These are phyloP conservation scores for Debaryomycetaceae sp. DNA, from an alignment of 1,139 yeast species.

Conservation along the genomic window DNA sequence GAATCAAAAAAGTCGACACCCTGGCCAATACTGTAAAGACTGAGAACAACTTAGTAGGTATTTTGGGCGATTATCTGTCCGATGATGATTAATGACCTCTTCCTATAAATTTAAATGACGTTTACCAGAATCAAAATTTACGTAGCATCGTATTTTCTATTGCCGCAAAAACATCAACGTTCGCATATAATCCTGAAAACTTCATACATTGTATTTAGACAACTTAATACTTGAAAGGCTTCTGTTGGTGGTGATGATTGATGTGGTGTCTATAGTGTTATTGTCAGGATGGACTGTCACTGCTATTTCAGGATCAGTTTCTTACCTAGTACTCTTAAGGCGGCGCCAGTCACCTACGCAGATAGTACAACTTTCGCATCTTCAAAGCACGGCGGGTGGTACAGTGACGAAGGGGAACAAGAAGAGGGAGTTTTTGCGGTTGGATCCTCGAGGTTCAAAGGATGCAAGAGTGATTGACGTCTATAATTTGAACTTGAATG, in stretches of 20 bases:
- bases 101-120: too few relatives aligned
- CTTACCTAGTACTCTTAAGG: background rate
- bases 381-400: background rate
- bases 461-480: slow-evolving; percentile 1
- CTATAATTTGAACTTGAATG: slow-evolving; percentile 1
- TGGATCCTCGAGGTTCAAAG: background rate
- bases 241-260: background rate
- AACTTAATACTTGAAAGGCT: background rate
- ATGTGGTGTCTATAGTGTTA: background rate
- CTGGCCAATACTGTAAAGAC: background rate
- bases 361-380: background rate
- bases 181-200: background rate
- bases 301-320: slow-evolving; percentile 2
- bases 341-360: background rate
- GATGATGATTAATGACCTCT: background rate
- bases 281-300: slow-evolving; percentile 1
- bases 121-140: too few relatives aligned
- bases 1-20: background rate
- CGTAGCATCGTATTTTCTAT: too few relatives aligned
- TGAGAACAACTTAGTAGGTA: background rate
- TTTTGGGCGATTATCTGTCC: slow-evolving; percentile 1
- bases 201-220: background rate
- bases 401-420: background rate
- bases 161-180: background rate
- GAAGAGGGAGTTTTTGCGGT: background rate